These are phyloP conservation scores for Castanea mollissima DNA, from an alignment of 306 rosid genomes.

Conservation along the genomic window DNA sequence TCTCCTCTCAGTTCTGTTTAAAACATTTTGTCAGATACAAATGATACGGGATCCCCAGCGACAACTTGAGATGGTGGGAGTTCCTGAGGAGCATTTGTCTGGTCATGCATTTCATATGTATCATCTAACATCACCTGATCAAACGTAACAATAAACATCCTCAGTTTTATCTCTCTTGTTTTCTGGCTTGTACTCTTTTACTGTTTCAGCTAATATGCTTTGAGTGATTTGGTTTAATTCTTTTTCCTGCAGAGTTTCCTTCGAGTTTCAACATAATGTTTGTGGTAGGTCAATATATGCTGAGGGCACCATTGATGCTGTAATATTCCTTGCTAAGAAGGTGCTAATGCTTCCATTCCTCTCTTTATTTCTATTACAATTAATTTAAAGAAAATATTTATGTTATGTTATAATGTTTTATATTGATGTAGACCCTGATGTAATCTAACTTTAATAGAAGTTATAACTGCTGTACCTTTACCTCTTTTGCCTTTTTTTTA, in stretches of 20 bases:
- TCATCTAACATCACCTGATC: slow-evolving; percentile 79
- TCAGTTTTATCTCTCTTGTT: background rate
- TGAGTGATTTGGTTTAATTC: background rate
- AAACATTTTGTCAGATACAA: slow-evolving; percentile 52
- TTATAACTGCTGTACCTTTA: background rate
- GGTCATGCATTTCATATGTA: slow-evolving; percentile 95
- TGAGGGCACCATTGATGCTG: slow-evolving; percentile 91
- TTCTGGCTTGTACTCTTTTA: slow-evolving; percentile 1
- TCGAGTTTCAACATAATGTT: slow-evolving; percentile 95
- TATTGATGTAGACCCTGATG: background rate
- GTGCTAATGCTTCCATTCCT: slow-evolving; percentile 36
- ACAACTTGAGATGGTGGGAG: slow-evolving; percentile 84
- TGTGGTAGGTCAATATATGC: slow-evolving; percentile 97
- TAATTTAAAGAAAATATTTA: background rate
- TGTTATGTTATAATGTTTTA: background rate
- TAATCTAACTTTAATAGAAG: background rate
- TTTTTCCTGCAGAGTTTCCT: slow-evolving; percentile 65
- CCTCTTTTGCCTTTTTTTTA: background rate
- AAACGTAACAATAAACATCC: slow-evolving; percentile 50
- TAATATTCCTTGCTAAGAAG: slow-evolving; percentile 77
- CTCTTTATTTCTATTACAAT: background rate
- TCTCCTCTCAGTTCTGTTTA: slow-evolving; percentile 12
- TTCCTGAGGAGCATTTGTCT: slow-evolving; percentile 79
- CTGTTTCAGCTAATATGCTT: background rate
- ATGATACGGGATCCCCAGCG: slow-evolving; percentile 76